These are phyloP conservation scores for Leucoagaricus sp. DNA, from an alignment of 1,284 basidiomycete species.

Conservation along the genomic window DNA sequence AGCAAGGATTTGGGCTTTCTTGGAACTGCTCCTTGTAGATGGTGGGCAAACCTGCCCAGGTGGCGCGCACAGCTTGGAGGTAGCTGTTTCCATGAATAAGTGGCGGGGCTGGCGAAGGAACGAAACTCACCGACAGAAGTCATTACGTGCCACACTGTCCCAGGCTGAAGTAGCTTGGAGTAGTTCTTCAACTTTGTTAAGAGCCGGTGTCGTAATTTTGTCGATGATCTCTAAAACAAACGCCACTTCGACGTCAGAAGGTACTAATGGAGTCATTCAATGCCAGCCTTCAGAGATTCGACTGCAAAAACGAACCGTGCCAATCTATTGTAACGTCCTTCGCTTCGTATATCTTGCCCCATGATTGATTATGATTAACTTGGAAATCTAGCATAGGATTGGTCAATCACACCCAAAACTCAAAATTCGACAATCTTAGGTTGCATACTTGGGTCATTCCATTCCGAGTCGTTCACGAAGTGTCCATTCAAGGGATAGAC, in stretches of 20 bases:
- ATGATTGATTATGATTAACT: constrained; percentile 71
- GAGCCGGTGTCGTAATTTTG: constrained; percentile 63
- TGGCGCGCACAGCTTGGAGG: constrained; percentile 61
- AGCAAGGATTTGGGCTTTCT: constrained; percentile 53
- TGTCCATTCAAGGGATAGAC: constrained; percentile 84
- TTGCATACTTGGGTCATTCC: constrained; percentile 69
- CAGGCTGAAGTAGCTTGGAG: constrained; percentile 58
- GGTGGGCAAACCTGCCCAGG: constrained; percentile 75
- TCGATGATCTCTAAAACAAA: constrained; percentile 84
- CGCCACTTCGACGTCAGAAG: constrained; percentile 73
- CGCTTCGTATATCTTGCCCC: constrained; percentile 84
- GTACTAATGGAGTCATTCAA: constrained; percentile 44
- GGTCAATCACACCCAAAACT: constrained; percentile 1
- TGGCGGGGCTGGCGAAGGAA: background rate
- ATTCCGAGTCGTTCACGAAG: constrained; percentile 85
- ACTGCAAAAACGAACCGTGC: constrained; percentile 63
- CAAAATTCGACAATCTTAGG: background rate
- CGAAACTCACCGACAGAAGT: constrained; percentile 81
- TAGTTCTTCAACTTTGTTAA: constrained; percentile 71
- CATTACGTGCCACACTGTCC: constrained; percentile 82
- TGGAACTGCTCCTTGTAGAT: constrained; percentile 64
- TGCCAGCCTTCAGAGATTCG: constrained; percentile 1
- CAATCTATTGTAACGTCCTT: constrained; percentile 86
- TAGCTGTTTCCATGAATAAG: constrained; percentile 42
- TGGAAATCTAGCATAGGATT: constrained; percentile 60